Conservation (phyloP, 2,329 filamentous ascomycete genomes). For the Trichoderma harzianum region DNA sequence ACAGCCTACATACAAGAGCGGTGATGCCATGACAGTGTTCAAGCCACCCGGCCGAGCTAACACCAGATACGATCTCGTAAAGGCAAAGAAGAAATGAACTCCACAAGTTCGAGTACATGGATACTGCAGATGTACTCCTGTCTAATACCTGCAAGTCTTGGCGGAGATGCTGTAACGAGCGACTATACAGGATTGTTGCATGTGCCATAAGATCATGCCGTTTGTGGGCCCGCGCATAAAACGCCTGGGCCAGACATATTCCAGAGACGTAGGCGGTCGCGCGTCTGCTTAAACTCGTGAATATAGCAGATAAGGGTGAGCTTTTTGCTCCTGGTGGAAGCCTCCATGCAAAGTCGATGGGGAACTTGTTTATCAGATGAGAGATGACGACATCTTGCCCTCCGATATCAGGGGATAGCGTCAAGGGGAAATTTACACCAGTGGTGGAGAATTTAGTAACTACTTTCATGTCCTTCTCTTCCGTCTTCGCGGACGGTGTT, state of each 20-base stretch:
- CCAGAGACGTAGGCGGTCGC: neutral
- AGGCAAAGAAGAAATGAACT: conserved; percentile 1
- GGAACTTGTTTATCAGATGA: neutral
- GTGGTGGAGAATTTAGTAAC: neutral
- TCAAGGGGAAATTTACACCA: neutral
- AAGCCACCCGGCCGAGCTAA: neutral
- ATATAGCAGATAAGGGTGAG: neutral
- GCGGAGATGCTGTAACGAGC: neutral
- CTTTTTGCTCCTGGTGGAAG: neutral
- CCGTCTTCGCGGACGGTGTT: neutral
- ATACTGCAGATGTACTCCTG: neutral
- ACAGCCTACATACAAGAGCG: neutral
- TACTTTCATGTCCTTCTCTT: neutral
- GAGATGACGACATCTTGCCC: neutral
- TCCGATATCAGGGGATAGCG: neutral
- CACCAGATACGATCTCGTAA: neutral
- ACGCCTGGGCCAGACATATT: neutral
- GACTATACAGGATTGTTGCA: neutral
- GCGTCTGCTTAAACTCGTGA: neutral
- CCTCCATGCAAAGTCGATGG: neutral
- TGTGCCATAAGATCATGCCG: neutral
- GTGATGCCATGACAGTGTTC: neutral
- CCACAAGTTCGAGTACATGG: neutral
- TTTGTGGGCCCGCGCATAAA: neutral
- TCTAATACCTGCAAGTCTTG: neutral